Percentiles rank a stretch among this genome's conserved stretches.
Evolutionary conservation across 352 stramenopile species (phyloP).

Genomic region (Phytophthora foliorum): DNA sequence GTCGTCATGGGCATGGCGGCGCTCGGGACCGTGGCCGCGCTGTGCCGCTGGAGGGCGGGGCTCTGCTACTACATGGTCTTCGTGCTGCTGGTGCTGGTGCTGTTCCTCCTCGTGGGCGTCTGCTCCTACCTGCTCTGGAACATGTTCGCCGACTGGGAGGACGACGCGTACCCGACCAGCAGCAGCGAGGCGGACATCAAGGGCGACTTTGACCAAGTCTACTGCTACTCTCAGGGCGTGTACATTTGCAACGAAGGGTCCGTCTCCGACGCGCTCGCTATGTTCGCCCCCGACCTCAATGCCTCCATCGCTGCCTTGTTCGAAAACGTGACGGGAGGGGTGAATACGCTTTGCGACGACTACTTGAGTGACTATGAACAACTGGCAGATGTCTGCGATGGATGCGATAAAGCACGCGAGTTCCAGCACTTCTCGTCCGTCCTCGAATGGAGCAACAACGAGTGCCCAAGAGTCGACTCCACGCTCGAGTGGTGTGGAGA

Average conservation of each 20-base stretch:
- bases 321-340: slow-evolving; percentile 50
- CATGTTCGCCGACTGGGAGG: slow-evolving; percentile 58
- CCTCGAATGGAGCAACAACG: slow-evolving; percentile 80
- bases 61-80: slow-evolving; percentile 68
- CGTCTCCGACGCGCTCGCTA: slow-evolving; percentile 51
- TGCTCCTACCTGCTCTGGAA: slow-evolving; percentile 55
- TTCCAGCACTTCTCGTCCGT: slow-evolving; percentile 72
- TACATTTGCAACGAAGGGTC: slow-evolving; percentile 74
- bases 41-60: slow-evolving; percentile 59
- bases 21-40: slow-evolving; percentile 60
- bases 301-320: slow-evolving; percentile 40
- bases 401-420: slow-evolving; percentile 61
- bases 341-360: slow-evolving; percentile 71
- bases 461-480: slow-evolving; percentile 61
- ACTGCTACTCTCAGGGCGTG: slow-evolving; percentile 77
- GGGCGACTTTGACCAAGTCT: slow-evolving; percentile 66
- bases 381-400: slow-evolving; percentile 61
- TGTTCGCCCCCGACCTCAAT: slow-evolving; percentile 57
- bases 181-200: slow-evolving; percentile 54
- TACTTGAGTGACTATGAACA: slow-evolving; percentile 41
- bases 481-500: slow-evolving; percentile 76
- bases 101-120: slow-evolving; percentile 58
- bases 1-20: slow-evolving; percentile 58
- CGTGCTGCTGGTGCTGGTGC: slow-evolving; percentile 56
- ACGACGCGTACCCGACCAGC: slow-evolving; percentile 52